phyloP scores from a whole-genome alignment of 2,329 filamentous ascomycete genomes.

The Teratosphaeria pseudoeucalypti region DNA sequence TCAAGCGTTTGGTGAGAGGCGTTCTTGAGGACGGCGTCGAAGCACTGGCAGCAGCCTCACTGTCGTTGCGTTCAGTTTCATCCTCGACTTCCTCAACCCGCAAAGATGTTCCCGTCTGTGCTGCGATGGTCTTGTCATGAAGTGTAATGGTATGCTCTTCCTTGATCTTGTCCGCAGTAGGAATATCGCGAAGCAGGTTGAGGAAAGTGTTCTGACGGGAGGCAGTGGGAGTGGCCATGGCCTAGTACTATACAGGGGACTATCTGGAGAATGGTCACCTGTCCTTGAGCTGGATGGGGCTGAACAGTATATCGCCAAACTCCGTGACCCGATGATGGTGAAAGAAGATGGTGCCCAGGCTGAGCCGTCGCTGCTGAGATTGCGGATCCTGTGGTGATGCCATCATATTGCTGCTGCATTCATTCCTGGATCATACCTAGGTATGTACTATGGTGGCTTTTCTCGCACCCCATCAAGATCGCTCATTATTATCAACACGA shows the following conservation, averaged over 20 bases:
- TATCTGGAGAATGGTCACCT: background rate
- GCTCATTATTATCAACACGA: background rate
- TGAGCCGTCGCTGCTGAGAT: slow-evolving; percentile 1
- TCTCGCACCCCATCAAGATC: background rate
- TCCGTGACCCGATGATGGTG: background rate
- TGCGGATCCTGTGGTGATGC: background rate
- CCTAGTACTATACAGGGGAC: background rate
- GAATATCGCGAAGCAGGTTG: slow-evolving; percentile 14
- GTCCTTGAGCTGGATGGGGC: slow-evolving; percentile 3
- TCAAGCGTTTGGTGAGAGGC: slow-evolving; percentile 16
- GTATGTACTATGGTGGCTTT: background rate
- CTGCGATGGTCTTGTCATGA: slow-evolving; percentile 43
- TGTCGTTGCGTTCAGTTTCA: slow-evolving; percentile 21
- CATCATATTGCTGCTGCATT: background rate
- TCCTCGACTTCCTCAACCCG: slow-evolving; percentile 5
- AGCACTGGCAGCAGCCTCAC: slow-evolving; percentile 10
- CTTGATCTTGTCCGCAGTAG: slow-evolving; percentile 11
- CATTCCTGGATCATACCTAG: background rate
- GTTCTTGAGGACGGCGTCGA: slow-evolving; percentile 4
- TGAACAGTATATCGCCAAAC: slow-evolving; percentile 2
- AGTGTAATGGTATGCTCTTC: slow-evolving; percentile 55
- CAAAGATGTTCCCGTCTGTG: background rate
- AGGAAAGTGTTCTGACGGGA: slow-evolving; percentile 13
- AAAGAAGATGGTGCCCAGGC: slow-evolving; percentile 1
- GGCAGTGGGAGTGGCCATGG: slow-evolving; percentile 12